Percentiles rank a stretch among this genome's conserved stretches.
phyloP scores from a whole-genome alignment of 2,329 filamentous ascomycete species.

The Neofusicoccum parvum region DNA sequence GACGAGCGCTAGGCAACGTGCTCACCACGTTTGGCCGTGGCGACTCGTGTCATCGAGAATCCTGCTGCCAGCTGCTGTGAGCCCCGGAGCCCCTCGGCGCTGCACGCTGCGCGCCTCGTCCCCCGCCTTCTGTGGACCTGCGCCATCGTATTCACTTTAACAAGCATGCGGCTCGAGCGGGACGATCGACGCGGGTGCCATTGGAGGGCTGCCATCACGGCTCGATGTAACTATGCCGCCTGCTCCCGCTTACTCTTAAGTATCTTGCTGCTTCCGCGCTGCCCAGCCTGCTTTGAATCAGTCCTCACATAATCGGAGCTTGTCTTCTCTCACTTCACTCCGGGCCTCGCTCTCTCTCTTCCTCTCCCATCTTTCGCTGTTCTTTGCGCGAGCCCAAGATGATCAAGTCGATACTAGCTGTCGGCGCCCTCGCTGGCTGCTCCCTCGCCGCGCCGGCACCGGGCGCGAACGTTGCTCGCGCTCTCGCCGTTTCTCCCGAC shows the following conservation, averaged over 20 bases:
- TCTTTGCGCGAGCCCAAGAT: not conserved
- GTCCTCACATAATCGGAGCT: not conserved
- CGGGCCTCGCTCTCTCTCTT: not conserved
- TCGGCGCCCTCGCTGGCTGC: conserved; percentile 7
- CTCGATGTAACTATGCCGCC: conserved; percentile 12
- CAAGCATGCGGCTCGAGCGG: conserved; percentile 15
- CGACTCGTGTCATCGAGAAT: conserved; percentile 5
- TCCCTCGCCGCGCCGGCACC: conserved; percentile 14
- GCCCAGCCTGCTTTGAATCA: not conserved
- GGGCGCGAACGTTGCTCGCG: not conserved
- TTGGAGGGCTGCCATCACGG: not conserved
- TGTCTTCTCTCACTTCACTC: not conserved
- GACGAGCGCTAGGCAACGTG: not conserved
- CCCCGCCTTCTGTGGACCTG: conserved; percentile 3
- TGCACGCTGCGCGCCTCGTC: not conserved
- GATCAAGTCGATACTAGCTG: conserved; percentile 16
- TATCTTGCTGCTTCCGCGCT: not conserved
- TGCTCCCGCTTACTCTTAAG: not conserved
- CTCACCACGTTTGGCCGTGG: not conserved
- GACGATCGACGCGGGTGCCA: not conserved
- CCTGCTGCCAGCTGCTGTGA: conserved; percentile 2
- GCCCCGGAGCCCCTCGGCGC: not conserved
- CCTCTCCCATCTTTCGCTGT: no score
- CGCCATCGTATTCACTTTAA: conserved; percentile 14
- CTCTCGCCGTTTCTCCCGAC: conserved; percentile 18